Percentiles rank a stretch among this genome's conserved stretches.
Conservation (phyloP, 2,329 filamentous ascomycete genomes). For the Hypoxylon sp. region DNA sequence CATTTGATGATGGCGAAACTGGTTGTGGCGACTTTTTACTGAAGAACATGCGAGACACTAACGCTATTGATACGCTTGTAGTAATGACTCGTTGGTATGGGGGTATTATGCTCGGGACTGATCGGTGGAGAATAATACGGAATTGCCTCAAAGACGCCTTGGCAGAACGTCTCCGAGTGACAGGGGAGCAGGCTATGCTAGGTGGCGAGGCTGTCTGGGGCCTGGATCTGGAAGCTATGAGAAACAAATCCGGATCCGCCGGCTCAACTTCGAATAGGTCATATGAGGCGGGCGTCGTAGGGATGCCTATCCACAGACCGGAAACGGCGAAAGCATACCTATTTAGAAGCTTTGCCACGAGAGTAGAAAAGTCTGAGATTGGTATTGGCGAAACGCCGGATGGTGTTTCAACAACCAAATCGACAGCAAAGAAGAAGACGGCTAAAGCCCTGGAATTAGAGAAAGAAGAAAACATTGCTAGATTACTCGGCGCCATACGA, state of each 20-base stretch:
- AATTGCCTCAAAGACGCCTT: constrained; percentile 70
- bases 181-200: constrained; percentile 59
- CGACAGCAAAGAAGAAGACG: constrained; percentile 67
- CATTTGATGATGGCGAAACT: constrained; percentile 73
- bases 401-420: constrained; percentile 45
- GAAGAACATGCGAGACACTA: constrained; percentile 66
- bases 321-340: constrained; percentile 76
- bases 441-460: constrained; percentile 68
- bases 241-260: constrained; percentile 55
- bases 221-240: constrained; percentile 68
- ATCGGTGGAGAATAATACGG: constrained; percentile 75
- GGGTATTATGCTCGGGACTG: constrained; percentile 72
- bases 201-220: constrained; percentile 73
- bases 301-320: constrained; percentile 81
- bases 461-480: constrained; percentile 77
- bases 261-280: constrained; percentile 50
- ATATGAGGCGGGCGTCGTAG: constrained; percentile 58
- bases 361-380: constrained; percentile 48
- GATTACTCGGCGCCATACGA: constrained; percentile 79
- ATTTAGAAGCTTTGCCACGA: constrained; percentile 71
- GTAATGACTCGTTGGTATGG: constrained; percentile 75
- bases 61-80: constrained; percentile 67
- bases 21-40: constrained; percentile 72
- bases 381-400: constrained; percentile 20
- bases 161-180: constrained; percentile 64